Evolutionary conservation across 2,329 filamentous ascomycete genomes (phyloP).

Genomic region (Monilinia vaccinii-corymbosi): DNA sequence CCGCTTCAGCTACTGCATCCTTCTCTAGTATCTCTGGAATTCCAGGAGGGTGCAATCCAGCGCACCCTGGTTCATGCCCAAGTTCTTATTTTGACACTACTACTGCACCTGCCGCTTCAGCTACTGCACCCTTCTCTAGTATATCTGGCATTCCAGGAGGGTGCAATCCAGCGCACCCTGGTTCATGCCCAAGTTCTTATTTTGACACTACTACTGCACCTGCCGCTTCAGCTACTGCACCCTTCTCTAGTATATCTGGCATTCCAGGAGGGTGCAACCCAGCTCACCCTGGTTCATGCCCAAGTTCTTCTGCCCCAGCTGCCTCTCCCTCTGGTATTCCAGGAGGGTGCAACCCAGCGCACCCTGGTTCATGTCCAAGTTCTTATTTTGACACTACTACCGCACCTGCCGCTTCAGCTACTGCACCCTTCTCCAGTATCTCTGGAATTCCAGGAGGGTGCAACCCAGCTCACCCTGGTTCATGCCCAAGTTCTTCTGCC

Average conservation of each 20-base stretch:
- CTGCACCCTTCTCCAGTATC: neutral
- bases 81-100: too few relatives aligned
- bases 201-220: too few relatives aligned
- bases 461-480: neutral
- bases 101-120: too few relatives aligned
- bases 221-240: neutral
- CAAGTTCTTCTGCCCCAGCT: neutral
- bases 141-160: neutral
- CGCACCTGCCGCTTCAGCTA: too few relatives aligned
- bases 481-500: too few relatives aligned
- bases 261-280: neutral
- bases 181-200: neutral
- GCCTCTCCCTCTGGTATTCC: neutral
- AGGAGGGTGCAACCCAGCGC: neutral
- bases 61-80: neutral
- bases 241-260: neutral
- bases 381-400: too few relatives aligned
- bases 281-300: too few relatives aligned
- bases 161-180: neutral
- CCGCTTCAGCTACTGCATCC: neutral
- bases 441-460: neutral
- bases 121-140: neutral
- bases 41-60: neutral
- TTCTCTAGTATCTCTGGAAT: neutral
- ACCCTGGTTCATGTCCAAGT: neutral